Percentiles rank a stretch among this genome's conserved stretches.
phyloP scores from a whole-genome alignment of 1,284 basidiomycete genomes.

The Ceratobasidium sp. region DNA sequence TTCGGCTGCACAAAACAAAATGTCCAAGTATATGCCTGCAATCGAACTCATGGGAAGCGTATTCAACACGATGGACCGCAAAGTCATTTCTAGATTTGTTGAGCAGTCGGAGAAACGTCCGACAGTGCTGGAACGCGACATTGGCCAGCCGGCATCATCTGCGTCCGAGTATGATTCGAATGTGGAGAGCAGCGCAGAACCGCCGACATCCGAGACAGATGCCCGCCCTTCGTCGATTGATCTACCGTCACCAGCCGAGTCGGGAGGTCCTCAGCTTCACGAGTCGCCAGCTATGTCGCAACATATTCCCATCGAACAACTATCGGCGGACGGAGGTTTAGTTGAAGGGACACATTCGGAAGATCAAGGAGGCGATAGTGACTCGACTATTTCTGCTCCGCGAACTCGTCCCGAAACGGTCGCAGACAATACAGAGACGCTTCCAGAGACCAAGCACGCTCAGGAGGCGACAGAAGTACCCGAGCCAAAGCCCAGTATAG shows the following conservation, averaged over 20 bases:
- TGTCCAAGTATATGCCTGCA: conserved; percentile 50
- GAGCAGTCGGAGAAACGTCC: conserved; percentile 27
- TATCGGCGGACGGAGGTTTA: background rate
- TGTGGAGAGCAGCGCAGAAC: conserved; percentile 29
- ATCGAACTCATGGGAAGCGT: conserved; percentile 60
- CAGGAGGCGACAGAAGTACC: background rate
- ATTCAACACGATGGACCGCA: conserved; percentile 53
- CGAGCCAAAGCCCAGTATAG: too few species aligned
- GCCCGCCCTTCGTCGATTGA: conserved; percentile 24
- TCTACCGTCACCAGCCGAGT: conserved; percentile 35
- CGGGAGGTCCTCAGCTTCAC: background rate
- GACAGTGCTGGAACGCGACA: background rate
- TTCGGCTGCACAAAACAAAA: conserved; percentile 46
- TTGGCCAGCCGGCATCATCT: conserved; percentile 21
- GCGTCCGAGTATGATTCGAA: conserved; percentile 43
- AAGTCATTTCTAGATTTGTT: conserved; percentile 54
- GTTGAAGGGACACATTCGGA: background rate
- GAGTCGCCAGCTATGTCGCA: background rate
- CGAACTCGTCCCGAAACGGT: conserved; percentile 54
- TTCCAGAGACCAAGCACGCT: background rate
- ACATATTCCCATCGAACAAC: conserved; percentile 5
- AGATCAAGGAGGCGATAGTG: conserved; percentile 75
- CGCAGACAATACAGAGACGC: background rate
- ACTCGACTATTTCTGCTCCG: conserved; percentile 89
- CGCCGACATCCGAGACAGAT: conserved; percentile 35